Evolutionary conservation across 331 rosid species (phyloP).

Genomic region (Pyracantha coccinea): DNA sequence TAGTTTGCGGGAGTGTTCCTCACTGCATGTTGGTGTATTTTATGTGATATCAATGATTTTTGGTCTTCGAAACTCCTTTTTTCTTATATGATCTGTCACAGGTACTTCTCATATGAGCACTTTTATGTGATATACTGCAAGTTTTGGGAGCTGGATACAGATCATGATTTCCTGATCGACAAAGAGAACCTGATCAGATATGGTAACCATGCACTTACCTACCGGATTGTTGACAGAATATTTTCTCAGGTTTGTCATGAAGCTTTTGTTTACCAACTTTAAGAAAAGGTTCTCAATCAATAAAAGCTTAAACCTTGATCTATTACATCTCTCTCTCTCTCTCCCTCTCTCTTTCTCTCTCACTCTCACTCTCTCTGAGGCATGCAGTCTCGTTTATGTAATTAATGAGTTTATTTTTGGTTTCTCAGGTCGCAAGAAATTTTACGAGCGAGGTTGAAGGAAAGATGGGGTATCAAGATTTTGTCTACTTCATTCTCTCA

Average conservation of each 20-base stretch:
- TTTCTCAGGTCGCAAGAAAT: slow-evolving; percentile 81
- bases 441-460: slow-evolving; percentile 92
- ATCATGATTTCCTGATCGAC: slow-evolving; percentile 96
- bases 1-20: not conserved
- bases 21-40: not conserved
- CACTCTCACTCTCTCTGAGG: not conserved
- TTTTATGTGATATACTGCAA: slow-evolving; percentile 98
- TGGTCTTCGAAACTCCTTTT: not conserved
- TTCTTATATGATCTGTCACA: slow-evolving; percentile 16
- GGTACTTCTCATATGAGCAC: slow-evolving; percentile 98
- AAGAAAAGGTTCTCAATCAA: not conserved
- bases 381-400: slow-evolving; percentile 4
- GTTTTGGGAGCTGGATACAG: slow-evolving; percentile 99
- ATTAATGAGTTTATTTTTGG: slow-evolving; percentile 8
- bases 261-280: slow-evolving; percentile 20
- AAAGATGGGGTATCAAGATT: slow-evolving; percentile 99
- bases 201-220: slow-evolving; percentile 98
- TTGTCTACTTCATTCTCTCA: slow-evolving; percentile 92
- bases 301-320: not conserved
- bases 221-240: slow-evolving; percentile 96
- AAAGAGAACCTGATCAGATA: slow-evolving; percentile 97
- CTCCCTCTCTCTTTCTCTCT: not conserved
- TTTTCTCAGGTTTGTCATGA: slow-evolving; percentile 79
- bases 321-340: not conserved
- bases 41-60: not conserved